Percentiles rank a stretch among this genome's conserved stretches.
phyloP scores from a whole-genome alignment of 768 basidiomycete species.

The Cystobasidium onofrii region DNA sequence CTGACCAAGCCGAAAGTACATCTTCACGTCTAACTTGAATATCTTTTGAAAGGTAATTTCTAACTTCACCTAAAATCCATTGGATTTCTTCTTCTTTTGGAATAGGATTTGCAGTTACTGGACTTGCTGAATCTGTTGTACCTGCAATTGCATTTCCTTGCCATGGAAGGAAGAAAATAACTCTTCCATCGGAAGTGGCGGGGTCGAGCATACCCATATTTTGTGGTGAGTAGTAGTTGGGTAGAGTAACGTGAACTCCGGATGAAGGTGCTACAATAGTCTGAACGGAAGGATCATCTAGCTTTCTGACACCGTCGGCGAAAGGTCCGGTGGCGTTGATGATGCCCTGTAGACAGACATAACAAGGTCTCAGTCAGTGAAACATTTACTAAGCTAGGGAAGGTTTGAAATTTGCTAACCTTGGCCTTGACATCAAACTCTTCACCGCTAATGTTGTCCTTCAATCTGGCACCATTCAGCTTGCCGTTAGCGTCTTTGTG shows the following conservation, averaged over 20 bases:
- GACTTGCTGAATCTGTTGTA: conserved; percentile 72
- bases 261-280: conserved; percentile 87
- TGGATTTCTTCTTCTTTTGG: conserved; percentile 89
- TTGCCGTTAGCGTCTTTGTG: conserved; percentile 55
- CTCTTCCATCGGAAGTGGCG: conserved; percentile 86
- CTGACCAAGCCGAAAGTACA: conserved; percentile 90
- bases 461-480: conserved; percentile 65
- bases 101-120: conserved; percentile 63
- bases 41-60: conserved; percentile 78
- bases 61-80: conserved; percentile 91
- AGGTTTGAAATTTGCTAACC: conserved; percentile 48
- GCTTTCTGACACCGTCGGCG: conserved; percentile 69
- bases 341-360: conserved; percentile 57
- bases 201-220: conserved; percentile 95
- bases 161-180: conserved; percentile 99
- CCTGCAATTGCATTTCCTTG: conserved; percentile 95
- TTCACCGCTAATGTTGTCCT: conserved; percentile 72
- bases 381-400: not conserved
- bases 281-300: conserved; percentile 56
- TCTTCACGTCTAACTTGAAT: conserved; percentile 90
- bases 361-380: not conserved
- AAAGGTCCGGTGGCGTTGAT: conserved; percentile 98
- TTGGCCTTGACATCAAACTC: conserved; percentile 75
- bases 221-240: conserved; percentile 86
- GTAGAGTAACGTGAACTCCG: conserved; percentile 91